Evolutionary conservation across 306 rosid genomes (phyloP), one percentile per base, ranked within the genome.

Genomic region (Ziziphus jujuba): DNA sequence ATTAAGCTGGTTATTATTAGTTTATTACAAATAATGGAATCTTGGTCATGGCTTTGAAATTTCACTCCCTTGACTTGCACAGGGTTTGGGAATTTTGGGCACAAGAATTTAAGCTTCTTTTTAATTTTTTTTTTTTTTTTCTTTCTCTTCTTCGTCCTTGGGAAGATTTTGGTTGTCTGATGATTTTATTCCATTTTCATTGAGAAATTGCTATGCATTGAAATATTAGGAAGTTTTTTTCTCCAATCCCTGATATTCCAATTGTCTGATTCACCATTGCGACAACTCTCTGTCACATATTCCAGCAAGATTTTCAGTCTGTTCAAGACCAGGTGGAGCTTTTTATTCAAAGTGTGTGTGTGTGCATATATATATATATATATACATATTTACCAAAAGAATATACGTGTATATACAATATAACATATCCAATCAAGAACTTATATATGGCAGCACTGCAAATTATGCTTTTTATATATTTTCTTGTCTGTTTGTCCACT

Each of bases 11-110:
- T 49, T 72, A 75, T 60, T 69, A 69, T 23, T 20, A 52, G 0
- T 17, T 6, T 38, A 34, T 44, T n/a, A n/a, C n/a, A n/a, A 43
- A 48, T 75, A 72, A 45, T 75, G 79, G 85, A 86, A 82, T 86
- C 84, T 77, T 67, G 80, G 82, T 82, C 95, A 87, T 70, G 76
- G 36, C 77, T 80, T 81, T 77, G 81, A 77, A 74, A 56, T 35
- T 71, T 28, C 57, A 75, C 47, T 21, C 34, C n/a, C n/a, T n/a
- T n/a, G n/a, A n/a, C n/a, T n/a, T n/a, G 20, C 70, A 61, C 48
- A 54, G 25, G 13, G 7, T 61, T 21, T 35, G 40, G 40, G 43
- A 36, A 36, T 36, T 36, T 3, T n/a, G n/a, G 43, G 43, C 43
- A 36, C 43, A 36, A 36, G 11, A 50, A 50, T 8, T 50, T 6